Percentiles rank a stretch among this genome's conserved stretches.
Evolutionary conservation across 2,329 filamentous ascomycete genomes (phyloP).

Genomic region (Aspergillus puulaauensis): DNA sequence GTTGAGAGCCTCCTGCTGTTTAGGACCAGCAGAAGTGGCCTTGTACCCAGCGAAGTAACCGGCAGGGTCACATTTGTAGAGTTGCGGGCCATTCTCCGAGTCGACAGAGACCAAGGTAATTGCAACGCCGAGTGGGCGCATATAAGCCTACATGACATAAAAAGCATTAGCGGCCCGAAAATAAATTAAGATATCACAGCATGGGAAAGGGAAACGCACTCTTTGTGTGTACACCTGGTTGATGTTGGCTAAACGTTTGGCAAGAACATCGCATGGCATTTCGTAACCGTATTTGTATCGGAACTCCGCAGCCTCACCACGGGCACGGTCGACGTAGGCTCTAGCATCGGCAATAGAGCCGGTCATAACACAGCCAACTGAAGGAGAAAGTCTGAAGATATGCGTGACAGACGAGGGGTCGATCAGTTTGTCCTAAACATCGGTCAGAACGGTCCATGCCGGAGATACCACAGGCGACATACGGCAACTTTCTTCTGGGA

Average conservation of each 20-base stretch:
- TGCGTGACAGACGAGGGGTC: slow-evolving; percentile 95
- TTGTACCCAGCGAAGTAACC: slow-evolving; percentile 99
- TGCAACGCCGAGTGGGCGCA: slow-evolving; percentile 94
- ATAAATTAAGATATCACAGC: not conserved
- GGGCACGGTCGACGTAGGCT: slow-evolving; percentile 86
- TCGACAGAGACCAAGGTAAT: slow-evolving; percentile 94
- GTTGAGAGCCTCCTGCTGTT: slow-evolving; percentile 98
- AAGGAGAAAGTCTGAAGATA: slow-evolving; percentile 94
- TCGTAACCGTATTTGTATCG: slow-evolving; percentile 98
- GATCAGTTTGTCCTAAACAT: slow-evolving; percentile 88
- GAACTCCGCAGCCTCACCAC: slow-evolving; percentile 96
- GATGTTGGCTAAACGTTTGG: slow-evolving; percentile 97
- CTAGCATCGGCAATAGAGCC: slow-evolving; percentile 97
- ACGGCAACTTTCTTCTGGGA: slow-evolving; percentile 99
- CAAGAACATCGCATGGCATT: slow-evolving; percentile 96
- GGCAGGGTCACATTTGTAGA: slow-evolving; percentile 98
- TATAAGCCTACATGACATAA: slow-evolving; percentile 70
- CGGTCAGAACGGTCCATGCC: slow-evolving; percentile 15
- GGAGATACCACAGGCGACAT: slow-evolving; percentile 45
- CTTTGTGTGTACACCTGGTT: slow-evolving; percentile 98
- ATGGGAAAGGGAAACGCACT: slow-evolving; percentile 53
- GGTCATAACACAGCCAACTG: slow-evolving; percentile 97
- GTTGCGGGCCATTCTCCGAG: slow-evolving; percentile 84
- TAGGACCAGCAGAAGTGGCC: slow-evolving; percentile 92
- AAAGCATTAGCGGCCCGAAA: slow-evolving; percentile 1